A percentile compares a stretch with the other conserved stretches of the same genome.
phyloP scores from a whole-genome alignment of 1,284 basidiomycete genomes.

The Xanthoconium separans region DNA sequence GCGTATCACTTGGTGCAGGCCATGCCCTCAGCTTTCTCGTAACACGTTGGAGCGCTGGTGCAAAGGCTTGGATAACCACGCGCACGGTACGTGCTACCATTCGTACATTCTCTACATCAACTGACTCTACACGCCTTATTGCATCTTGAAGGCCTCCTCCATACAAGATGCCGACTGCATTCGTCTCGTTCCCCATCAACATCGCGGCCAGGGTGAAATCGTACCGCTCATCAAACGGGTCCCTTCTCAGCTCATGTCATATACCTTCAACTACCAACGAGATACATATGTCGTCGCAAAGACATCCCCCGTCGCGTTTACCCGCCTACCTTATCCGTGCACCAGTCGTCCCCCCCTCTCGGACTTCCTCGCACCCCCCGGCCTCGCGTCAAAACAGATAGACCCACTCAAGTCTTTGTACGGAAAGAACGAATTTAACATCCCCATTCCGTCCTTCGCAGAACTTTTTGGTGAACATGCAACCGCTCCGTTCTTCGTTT shows the following conservation, averaged over 20 bases:
- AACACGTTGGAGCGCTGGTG: slow-evolving; percentile 87
- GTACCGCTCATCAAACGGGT: slow-evolving; percentile 73
- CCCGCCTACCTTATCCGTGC: slow-evolving; percentile 87
- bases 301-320: slow-evolving; percentile 65
- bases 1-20: slow-evolving; percentile 78
- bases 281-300: slow-evolving; percentile 87
- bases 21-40: slow-evolving; percentile 93
- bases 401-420: slow-evolving; percentile 62
- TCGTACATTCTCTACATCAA: background rate
- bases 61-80: slow-evolving; percentile 80
- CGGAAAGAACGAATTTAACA: slow-evolving; percentile 92
- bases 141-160: slow-evolving; percentile 51
- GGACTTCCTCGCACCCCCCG: slow-evolving; percentile 60
- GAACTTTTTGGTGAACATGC: slow-evolving; percentile 91
- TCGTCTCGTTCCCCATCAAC: slow-evolving; percentile 80
- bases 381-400: slow-evolving; percentile 42
- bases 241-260: slow-evolving; percentile 55
- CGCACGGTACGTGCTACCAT: slow-evolving; percentile 45
- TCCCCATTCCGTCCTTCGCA: slow-evolving; percentile 89
- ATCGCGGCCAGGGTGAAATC: slow-evolving; percentile 92
- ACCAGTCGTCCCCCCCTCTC: slow-evolving; percentile 71
- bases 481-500: slow-evolving; percentile 93
- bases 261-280: slow-evolving; percentile 93
- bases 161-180: slow-evolving; percentile 79
- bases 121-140: background rate